These are phyloP conservation scores for Zarea fungicola DNA, from an alignment of 2,329 filamentous ascomycete species.

Conservation along the genomic window DNA sequence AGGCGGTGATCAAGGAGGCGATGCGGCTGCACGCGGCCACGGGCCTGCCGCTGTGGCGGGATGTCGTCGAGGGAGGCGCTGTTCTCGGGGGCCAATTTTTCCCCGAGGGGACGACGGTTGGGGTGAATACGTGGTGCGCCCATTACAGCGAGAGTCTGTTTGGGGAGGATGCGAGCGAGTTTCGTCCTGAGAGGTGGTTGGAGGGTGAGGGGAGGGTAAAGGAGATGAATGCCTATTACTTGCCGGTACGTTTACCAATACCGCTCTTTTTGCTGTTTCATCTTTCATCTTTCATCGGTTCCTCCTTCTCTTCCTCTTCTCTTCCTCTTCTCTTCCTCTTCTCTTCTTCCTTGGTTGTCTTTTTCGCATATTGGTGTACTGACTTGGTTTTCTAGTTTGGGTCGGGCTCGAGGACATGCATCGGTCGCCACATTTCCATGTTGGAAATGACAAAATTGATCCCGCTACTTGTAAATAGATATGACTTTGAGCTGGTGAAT, in stretches of 20 bases:
- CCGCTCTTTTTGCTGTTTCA: neutral
- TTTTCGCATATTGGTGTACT: neutral
- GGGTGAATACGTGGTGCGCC: constrained; percentile 32
- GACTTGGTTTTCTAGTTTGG: constrained; percentile 29
- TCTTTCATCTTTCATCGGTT: neutral
- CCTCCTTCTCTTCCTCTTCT: too few species aligned
- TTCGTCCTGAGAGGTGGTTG: constrained; percentile 40
- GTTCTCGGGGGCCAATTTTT: constrained; percentile 31
- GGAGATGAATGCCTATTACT: constrained; percentile 25
- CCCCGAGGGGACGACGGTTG: constrained; percentile 28
- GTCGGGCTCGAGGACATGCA: constrained; percentile 35
- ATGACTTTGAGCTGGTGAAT: constrained; percentile 26
- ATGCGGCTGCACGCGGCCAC: constrained; percentile 45
- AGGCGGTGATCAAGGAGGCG: constrained; percentile 49
- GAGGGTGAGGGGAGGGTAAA: constrained; percentile 21
- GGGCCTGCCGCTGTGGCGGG: constrained; percentile 44
- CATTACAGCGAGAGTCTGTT: constrained; percentile 29
- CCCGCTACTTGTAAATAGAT: constrained; percentile 30
- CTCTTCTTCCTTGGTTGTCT: too few species aligned
- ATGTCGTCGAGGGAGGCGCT: constrained; percentile 39
- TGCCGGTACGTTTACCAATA: constrained; percentile 22
- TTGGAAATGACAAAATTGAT: constrained; percentile 40
- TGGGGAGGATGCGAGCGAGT: constrained; percentile 27
- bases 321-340: neutral
- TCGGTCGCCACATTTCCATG: constrained; percentile 39